These are phyloP conservation scores for Durotheca rogersii DNA, from an alignment of 495 filamentous ascomycete genomes.

Conservation along the genomic window DNA sequence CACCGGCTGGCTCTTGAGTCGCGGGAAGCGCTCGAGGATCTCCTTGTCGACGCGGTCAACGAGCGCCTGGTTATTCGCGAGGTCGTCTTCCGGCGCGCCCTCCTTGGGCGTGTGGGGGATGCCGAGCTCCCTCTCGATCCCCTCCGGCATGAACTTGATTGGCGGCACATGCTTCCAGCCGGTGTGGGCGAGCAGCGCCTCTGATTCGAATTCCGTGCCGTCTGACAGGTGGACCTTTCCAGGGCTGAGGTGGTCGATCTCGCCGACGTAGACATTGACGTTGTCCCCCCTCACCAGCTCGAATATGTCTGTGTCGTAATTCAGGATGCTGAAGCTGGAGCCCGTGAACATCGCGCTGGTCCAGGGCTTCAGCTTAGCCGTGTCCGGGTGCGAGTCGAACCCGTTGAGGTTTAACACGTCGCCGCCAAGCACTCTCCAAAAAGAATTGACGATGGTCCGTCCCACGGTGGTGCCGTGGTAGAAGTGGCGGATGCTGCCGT, in stretches of 20 bases:
- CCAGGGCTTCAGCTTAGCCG: slow-evolving; percentile 61
- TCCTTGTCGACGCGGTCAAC: slow-evolving; percentile 58
- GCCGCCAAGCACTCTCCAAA: slow-evolving; percentile 61
- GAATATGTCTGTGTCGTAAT: slow-evolving; percentile 65
- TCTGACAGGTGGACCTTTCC: slow-evolving; percentile 57
- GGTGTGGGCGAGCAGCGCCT: slow-evolving; percentile 67
- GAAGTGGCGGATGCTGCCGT: slow-evolving; percentile 42
- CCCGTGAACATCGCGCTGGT: slow-evolving; percentile 60
- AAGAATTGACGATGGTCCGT: slow-evolving; percentile 61
- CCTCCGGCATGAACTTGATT: slow-evolving; percentile 63
- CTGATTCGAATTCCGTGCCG: slow-evolving; percentile 56
- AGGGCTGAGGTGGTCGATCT: slow-evolving; percentile 56
- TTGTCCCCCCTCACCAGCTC: slow-evolving; percentile 56
- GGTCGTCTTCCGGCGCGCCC: slow-evolving; percentile 28
- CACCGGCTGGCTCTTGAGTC: slow-evolving; percentile 51
- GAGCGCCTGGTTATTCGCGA: slow-evolving; percentile 34
- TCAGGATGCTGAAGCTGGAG: slow-evolving; percentile 60
- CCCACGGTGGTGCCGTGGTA: slow-evolving; percentile 66
- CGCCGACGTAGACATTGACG: slow-evolving; percentile 61
- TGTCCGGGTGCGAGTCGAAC: slow-evolving; percentile 59
- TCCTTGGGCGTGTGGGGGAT: slow-evolving; percentile 40
- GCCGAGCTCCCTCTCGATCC: slow-evolving; percentile 48
- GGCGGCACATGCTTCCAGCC: slow-evolving; percentile 67
- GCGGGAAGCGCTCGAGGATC: slow-evolving; percentile 67
- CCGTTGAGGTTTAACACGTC: slow-evolving; percentile 57